phyloP scores from a whole-genome alignment of 2,329 filamentous ascomycete genomes.

The Colletotrichum higginsianum region DNA sequence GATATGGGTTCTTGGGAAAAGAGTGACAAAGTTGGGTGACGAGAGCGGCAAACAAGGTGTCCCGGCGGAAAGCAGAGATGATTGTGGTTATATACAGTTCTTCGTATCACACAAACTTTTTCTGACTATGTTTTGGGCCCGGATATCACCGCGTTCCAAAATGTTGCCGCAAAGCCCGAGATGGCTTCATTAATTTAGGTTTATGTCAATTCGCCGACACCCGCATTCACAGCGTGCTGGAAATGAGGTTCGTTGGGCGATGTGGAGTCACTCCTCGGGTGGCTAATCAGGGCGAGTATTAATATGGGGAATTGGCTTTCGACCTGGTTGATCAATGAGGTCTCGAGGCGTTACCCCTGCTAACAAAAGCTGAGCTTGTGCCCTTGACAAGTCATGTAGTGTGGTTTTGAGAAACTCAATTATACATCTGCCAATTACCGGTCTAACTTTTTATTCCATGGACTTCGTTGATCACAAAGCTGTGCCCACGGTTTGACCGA shows the following conservation, averaged over 20 bases:
- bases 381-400: slow-evolving; percentile 15
- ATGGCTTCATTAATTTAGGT: slow-evolving; percentile 27
- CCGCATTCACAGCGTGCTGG: slow-evolving; percentile 1
- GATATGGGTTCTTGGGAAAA: not conserved
- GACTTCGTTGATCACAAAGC: too few species aligned
- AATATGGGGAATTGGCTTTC: slow-evolving; percentile 1
- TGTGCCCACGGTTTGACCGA: too few species aligned
- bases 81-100: not conserved
- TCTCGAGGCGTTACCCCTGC: slow-evolving; percentile 18
- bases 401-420: slow-evolving; percentile 7
- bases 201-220: not conserved
- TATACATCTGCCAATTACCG: not conserved
- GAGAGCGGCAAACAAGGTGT: fast-evolving
- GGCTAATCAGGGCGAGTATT: slow-evolving; percentile 11
- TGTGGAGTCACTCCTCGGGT: slow-evolving; percentile 5
- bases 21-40: slow-evolving; percentile 12
- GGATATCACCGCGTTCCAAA: not conserved
- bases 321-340: not conserved
- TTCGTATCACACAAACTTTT: not conserved
- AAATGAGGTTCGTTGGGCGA: slow-evolving; percentile 17
- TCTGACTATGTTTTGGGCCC: not conserved
- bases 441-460: not conserved
- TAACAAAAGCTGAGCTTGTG: not conserved
- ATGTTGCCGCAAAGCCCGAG: not conserved
- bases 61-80: not conserved